These are phyloP conservation scores for Hordeum marinum DNA, from an alignment of 176 grass and related monocot genomes.

Conservation along the genomic window DNA sequence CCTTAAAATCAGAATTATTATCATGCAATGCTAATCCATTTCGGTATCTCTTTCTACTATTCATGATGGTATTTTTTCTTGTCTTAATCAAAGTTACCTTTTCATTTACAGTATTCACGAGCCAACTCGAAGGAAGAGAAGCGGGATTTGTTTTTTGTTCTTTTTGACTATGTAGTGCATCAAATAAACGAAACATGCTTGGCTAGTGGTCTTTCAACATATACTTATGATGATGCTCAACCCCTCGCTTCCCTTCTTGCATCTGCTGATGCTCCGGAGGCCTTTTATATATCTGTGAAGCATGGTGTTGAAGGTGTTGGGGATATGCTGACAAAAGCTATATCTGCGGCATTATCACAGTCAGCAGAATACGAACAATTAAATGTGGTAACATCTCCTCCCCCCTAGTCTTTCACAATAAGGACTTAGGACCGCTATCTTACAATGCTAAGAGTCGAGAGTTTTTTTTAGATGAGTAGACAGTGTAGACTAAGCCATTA, in stretches of 20 bases:
- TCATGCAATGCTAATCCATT: background rate
- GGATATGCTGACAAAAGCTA: conserved; percentile 81
- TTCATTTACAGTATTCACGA: conserved; percentile 51
- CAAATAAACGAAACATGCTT: conserved; percentile 89
- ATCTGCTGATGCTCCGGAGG: conserved; percentile 83
- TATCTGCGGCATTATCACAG: conserved; percentile 70
- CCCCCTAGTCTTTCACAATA: background rate
- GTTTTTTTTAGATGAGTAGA: conserved; percentile 4
- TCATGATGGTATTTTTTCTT: conserved; percentile 16
- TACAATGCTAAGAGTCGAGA: background rate
- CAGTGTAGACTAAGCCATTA: background rate
- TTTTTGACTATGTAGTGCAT: conserved; percentile 87
- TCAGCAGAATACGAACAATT: conserved; percentile 70
- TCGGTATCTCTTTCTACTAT: background rate
- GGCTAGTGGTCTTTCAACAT: conserved; percentile 58
- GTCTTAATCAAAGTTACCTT: background rate
- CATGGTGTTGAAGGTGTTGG: conserved; percentile 81
- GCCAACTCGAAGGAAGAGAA: conserved; percentile 91
- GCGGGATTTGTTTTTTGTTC: conserved; percentile 78
- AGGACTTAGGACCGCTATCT: background rate
- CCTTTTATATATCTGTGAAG: conserved; percentile 86
- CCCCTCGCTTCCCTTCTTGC: conserved; percentile 78
- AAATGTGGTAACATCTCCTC: conserved; percentile 46
- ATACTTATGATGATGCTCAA: conserved; percentile 77
- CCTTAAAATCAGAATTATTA: background rate